Evolutionary conservation across 2,329 filamentous ascomycete genomes (phyloP).

Genomic region (Talaromyces sp.): DNA sequence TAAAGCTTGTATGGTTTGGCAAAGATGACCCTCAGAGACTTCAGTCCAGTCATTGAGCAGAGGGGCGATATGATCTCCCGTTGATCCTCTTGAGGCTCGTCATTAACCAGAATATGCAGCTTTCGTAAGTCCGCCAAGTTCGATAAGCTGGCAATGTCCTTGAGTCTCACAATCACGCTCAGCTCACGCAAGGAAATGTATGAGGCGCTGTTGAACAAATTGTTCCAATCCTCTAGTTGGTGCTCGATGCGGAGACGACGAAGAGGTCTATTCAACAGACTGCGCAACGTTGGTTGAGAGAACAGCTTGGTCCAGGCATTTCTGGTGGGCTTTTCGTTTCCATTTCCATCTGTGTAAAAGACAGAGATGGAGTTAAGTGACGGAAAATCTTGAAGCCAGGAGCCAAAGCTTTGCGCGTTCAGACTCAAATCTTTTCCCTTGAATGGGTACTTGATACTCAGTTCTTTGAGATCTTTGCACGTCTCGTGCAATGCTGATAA

Average conservation of each 20-base stretch:
- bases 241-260: slow-evolving; percentile 5
- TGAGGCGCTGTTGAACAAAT: neutral
- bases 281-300: neutral
- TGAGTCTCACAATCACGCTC: neutral
- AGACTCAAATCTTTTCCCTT: neutral
- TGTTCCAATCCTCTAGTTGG: neutral
- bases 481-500: slow-evolving; percentile 1
- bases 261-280: neutral
- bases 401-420: neutral
- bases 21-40: slow-evolving; percentile 13
- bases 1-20: neutral
- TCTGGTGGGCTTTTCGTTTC: too few species aligned
- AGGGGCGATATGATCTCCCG: neutral
- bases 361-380: slow-evolving; percentile 4
- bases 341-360: neutral
- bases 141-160: neutral
- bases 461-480: neutral
- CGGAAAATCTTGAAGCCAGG: slow-evolving; percentile 3
- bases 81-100: neutral
- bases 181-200: slow-evolving; percentile 2
- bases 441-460: neutral
- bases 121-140: neutral
- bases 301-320: neutral
- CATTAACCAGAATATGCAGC: slow-evolving; percentile 10
- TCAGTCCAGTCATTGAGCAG: neutral